Evolutionary conservation across 2,329 filamentous ascomycete genomes (phyloP).

Genomic region (Penicillium vulpinum): DNA sequence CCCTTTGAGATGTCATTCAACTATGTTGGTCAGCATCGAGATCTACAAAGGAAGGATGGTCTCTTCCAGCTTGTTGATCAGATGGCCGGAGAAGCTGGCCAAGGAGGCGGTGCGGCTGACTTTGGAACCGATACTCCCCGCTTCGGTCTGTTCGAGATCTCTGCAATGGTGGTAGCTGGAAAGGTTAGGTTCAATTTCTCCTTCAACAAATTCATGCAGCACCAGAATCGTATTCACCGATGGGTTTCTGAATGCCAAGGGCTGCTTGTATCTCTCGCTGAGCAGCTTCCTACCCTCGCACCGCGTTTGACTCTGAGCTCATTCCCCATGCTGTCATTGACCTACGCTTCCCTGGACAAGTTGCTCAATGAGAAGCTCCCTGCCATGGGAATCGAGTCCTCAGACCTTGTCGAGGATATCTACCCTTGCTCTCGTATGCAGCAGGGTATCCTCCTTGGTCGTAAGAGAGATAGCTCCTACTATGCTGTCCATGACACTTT

Average conservation of each 20-base stretch:
- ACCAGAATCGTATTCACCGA: conserved; percentile 44
- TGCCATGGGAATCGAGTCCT: conserved; percentile 33
- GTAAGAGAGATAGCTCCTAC: conserved; percentile 33
- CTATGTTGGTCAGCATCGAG: conserved; percentile 43
- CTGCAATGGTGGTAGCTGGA: conserved; percentile 50
- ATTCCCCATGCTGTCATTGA: conserved; percentile 48
- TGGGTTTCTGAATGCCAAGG: conserved; percentile 47
- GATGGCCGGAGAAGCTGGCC: conserved; percentile 49
- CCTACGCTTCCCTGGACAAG: conserved; percentile 43
- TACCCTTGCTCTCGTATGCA: conserved; percentile 44
- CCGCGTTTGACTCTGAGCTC: conserved; percentile 43
- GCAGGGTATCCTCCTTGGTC: conserved; percentile 39
- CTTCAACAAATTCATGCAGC: conserved; percentile 51
- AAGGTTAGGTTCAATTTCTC: conserved; percentile 53
- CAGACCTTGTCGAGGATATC: conserved; percentile 45
- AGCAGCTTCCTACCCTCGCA: conserved; percentile 26
- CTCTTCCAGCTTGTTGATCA: conserved; percentile 47
- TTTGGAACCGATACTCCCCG: conserved; percentile 48
- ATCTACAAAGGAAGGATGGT: conserved; percentile 48
- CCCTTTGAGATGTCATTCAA: conserved; percentile 49
- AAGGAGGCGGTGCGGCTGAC: conserved; percentile 48
- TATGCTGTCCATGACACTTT: conserved; percentile 43
- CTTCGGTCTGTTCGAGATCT: conserved; percentile 55
- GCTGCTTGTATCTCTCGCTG: conserved; percentile 33
- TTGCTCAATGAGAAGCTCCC: conserved; percentile 41